Conservation (phyloP, 108 stramenopile genomes). For the Cyclotella kingstonii region DNA sequence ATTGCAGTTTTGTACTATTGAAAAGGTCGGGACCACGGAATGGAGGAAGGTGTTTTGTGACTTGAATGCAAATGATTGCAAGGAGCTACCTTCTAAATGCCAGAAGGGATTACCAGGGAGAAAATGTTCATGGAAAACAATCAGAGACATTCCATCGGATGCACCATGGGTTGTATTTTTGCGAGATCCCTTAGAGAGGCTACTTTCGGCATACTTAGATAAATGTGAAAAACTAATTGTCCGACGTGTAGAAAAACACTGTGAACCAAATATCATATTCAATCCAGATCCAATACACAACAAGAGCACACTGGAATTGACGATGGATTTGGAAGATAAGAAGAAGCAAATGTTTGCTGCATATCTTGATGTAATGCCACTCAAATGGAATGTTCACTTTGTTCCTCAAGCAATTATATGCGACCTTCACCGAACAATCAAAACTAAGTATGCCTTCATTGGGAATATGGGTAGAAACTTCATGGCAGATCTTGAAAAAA, state of each 20-base stretch:
- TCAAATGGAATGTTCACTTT: constrained; percentile 67
- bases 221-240: constrained; percentile 30
- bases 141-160: constrained; percentile 9
- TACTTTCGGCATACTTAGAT: constrained; percentile 54
- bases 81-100: constrained; percentile 5
- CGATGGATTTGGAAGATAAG: constrained; percentile 19
- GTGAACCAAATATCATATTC: constrained; percentile 34
- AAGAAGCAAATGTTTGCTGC: constrained; percentile 46
- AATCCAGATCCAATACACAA: constrained; percentile 10
- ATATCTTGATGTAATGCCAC: constrained; percentile 53
- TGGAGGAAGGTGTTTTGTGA: constrained; percentile 38
- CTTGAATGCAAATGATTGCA: constrained; percentile 22
- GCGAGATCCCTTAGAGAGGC: constrained; percentile 63
- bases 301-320: constrained; percentile 2
- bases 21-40: constrained; percentile 42
- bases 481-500: constrained; percentile 33
- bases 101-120: not conserved
- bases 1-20: constrained; percentile 48
- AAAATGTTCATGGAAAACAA: constrained; percentile 25
- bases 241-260: constrained; percentile 11
- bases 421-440: constrained; percentile 44
- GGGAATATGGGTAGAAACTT: constrained; percentile 55
- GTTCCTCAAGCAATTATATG: constrained; percentile 51
- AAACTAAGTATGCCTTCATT: constrained; percentile 46
- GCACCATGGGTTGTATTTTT: constrained; percentile 51